Evolutionary conservation across 2,329 filamentous ascomycete species (phyloP).

Genomic region (Sarocladiaceae sp.): DNA sequence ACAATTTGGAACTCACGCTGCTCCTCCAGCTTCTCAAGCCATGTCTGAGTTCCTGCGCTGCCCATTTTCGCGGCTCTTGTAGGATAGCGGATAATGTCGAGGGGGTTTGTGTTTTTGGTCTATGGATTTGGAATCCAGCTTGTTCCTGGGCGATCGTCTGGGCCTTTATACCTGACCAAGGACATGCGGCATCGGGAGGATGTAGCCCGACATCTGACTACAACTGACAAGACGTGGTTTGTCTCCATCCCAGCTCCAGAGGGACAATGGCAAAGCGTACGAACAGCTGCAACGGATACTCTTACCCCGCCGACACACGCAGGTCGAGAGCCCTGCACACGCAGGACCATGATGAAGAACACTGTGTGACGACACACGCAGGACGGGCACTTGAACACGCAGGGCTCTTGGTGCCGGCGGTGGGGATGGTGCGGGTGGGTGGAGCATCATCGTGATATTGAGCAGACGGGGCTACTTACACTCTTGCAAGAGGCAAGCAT

Average conservation of each 20-base stretch:
- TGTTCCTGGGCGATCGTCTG: not conserved
- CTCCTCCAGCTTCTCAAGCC: slow-evolving; percentile 37
- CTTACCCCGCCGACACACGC: slow-evolving; percentile 5
- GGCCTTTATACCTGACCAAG: not conserved
- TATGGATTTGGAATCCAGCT: not conserved
- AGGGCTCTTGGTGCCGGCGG: too few relatives aligned
- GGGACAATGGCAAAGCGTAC: too few relatives aligned
- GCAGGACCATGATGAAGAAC: not conserved
- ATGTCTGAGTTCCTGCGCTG: slow-evolving; percentile 22
- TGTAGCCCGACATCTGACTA: not conserved
- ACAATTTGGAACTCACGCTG: slow-evolving; percentile 23
- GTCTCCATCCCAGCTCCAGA: too few relatives aligned
- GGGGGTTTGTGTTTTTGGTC: not conserved
- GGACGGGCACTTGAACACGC: slow-evolving; percentile 4
- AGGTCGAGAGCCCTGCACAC: not conserved
- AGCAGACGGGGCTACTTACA: too few relatives aligned
- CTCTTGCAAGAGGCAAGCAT: too few relatives aligned
- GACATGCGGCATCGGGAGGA: not conserved
- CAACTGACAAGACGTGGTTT: not conserved
- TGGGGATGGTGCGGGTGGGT: too few relatives aligned
- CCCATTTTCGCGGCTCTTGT: slow-evolving; percentile 20
- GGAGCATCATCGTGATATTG: not conserved
- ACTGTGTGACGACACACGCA: not conserved
- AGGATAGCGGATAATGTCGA: not conserved
- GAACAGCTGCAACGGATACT: too few relatives aligned